phyloP scores from a whole-genome alignment of 768 basidiomycete species.

The Melanogaster broomeanus region DNA sequence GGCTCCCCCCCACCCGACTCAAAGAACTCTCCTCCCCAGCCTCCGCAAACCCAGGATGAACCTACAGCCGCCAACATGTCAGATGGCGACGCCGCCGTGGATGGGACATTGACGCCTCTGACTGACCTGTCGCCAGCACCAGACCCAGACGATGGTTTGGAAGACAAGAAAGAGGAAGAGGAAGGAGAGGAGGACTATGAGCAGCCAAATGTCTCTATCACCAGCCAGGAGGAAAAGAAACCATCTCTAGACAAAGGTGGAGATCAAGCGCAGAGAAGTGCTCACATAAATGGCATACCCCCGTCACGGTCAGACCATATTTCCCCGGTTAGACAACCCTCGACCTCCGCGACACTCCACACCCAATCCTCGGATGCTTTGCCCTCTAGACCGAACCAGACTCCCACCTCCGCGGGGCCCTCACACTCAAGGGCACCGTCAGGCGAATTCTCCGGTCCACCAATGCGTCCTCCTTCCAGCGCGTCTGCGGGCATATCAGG shows the following conservation, averaged over 20 bases:
- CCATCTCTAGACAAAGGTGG: constrained; percentile 16
- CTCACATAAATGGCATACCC: constrained; percentile 26
- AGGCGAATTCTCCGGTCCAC: constrained; percentile 30
- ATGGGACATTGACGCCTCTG: constrained; percentile 64
- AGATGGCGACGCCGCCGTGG: constrained; percentile 39
- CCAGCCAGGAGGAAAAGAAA: constrained; percentile 12
- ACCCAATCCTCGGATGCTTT: constrained; percentile 14
- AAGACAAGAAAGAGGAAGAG: constrained; percentile 35
- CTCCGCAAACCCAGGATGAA: constrained; percentile 17
- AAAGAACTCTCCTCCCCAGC: constrained; percentile 17
- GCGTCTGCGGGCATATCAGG: constrained; percentile 7
- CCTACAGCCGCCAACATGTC: constrained; percentile 26
- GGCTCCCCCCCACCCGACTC: constrained; percentile 36
- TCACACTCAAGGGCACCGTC: constrained; percentile 31
- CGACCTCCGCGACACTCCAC: constrained; percentile 21
- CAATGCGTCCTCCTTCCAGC: constrained; percentile 29
- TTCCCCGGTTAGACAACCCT: constrained; percentile 24
- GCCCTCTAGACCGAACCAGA: constrained; percentile 23
- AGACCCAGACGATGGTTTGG: constrained; percentile 47
- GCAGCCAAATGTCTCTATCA: constrained; percentile 11
- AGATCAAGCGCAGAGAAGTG: constrained; percentile 6
- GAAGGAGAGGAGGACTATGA: constrained; percentile 30
- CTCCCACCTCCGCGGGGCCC: constrained; percentile 13
- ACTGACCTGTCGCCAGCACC: constrained; percentile 75
- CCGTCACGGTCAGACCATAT: constrained; percentile 14